These are phyloP conservation scores for Cnidoscolus chayamansa DNA, from an alignment of 441 rosid genomes.

Conservation along the genomic window DNA sequence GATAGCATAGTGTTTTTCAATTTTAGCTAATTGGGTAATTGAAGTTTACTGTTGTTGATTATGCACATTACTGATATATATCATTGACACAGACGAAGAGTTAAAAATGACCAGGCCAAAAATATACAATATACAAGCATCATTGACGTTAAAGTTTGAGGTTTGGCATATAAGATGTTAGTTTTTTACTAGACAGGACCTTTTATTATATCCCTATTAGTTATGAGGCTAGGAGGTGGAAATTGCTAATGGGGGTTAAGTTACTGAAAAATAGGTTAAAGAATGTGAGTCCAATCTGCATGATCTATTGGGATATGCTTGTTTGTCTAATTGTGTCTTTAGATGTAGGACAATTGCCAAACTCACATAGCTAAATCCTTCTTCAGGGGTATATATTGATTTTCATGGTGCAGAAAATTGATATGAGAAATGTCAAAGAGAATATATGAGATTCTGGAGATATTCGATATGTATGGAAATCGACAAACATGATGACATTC, in stretches of 20 bases:
- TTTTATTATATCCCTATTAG: background rate
- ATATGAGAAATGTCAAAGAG: background rate
- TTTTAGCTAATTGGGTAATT: constrained; percentile 1
- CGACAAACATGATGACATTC: background rate
- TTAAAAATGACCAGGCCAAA: background rate
- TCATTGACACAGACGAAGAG: background rate
- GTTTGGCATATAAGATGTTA: background rate
- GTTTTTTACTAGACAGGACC: background rate
- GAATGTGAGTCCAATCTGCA: background rate
- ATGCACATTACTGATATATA: background rate
- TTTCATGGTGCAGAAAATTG: background rate
- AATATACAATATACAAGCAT: background rate
- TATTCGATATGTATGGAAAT: background rate
- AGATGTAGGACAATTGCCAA: no score
- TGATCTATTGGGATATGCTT: background rate
- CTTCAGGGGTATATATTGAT: background rate
- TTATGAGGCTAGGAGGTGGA: background rate
- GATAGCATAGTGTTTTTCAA: background rate
- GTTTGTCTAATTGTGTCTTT: background rate
- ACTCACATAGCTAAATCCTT: background rate
- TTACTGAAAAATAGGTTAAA: background rate
- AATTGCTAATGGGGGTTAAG: background rate
- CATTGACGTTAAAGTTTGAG: background rate
- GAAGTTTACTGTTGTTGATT: background rate
- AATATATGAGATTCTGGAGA: background rate